Base-by-base conservation (phyloP, 129 eudicot species). In the Sambucus nigra region DNA sequence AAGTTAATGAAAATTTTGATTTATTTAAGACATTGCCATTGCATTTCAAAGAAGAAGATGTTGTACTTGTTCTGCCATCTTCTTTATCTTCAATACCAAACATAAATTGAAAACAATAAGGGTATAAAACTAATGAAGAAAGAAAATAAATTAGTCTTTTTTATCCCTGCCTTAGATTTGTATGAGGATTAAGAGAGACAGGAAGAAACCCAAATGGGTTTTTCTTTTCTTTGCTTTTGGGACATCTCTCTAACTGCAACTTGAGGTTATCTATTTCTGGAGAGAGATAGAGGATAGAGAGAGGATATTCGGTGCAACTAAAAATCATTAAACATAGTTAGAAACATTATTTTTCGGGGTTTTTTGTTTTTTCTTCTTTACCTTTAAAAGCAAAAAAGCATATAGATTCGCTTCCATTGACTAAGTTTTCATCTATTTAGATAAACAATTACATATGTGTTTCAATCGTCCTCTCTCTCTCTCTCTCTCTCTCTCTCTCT, bases 1-100 rank as follows among this genome's bases (percentile, higher is more conserved):
- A 25, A 47, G 86, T 72, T 49, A 88, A 75, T 6, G 97, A 93
- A 49, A 75, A 84, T 64, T 72, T 88, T 46, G 19, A 32, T 20
- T 51, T 51, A 28, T 51, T 60, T 47, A 45, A 69, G 18, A 29
- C 62, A 9, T 8, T 41, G 51, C 31, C 73, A 52, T 57, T 48
- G 17, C 9, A 44, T 47, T 26, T 40, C 21, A 66, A 67, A 55
- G 32, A 61, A 69, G 38, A 11, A 41, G 69, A 55, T 16, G 33
- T 44, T 69, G 61, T 17, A 57, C 52, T 19, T 56, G 51, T 39
- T 40, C 45, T 25, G 11, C 25, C 32, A 18, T 24, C 29, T 56
- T 6, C 53, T 24, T 32, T 42, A 29, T 50, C 59, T 42, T 60
- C 35, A 55, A 40, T 16, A 53, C 22, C 11, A 48, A 41, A 48